Conservation (phyloP, 75 land plant species). For the Pinus tabuliformis region DNA sequence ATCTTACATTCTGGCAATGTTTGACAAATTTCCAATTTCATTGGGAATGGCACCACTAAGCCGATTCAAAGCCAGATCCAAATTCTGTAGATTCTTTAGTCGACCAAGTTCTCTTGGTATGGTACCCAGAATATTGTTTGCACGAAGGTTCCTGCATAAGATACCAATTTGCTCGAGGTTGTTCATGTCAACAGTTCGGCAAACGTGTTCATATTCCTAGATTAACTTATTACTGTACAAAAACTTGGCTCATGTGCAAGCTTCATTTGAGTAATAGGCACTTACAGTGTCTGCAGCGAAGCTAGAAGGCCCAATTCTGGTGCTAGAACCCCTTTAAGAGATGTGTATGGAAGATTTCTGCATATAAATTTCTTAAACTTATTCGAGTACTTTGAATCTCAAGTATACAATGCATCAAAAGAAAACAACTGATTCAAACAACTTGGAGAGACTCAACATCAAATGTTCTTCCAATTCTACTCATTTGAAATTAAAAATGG, state of each 20-base stretch:
- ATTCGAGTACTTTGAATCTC: not conserved
- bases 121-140: slow-evolving; percentile 39
- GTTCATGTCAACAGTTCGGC: not conserved
- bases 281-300: slow-evolving; percentile 46
- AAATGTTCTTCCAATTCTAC: not conserved
- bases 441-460: not conserved
- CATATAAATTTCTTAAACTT: slow-evolving; percentile 1
- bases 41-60: slow-evolving; percentile 53
- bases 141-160: slow-evolving; percentile 36
- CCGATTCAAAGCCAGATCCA: slow-evolving; percentile 55
- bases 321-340: slow-evolving; percentile 54
- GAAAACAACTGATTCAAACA: not conserved
- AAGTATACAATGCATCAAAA: not conserved
- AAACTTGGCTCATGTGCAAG: not conserved
- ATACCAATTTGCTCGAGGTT: not conserved
- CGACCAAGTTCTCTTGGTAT: slow-evolving; percentile 54
- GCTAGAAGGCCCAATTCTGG: slow-evolving; percentile 33
- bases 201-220: not conserved
- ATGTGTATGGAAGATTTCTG: slow-evolving; percentile 46
- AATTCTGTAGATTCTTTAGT: slow-evolving; percentile 34
- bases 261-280: not conserved
- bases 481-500: not conserved
- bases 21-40: slow-evolving; percentile 44
- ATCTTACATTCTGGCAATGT: slow-evolving; percentile 35
- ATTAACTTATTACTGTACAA: not conserved